These are phyloP conservation scores for Incumbomyces lentus DNA, from an alignment of 2,329 filamentous ascomycete species.

Conservation along the genomic window DNA sequence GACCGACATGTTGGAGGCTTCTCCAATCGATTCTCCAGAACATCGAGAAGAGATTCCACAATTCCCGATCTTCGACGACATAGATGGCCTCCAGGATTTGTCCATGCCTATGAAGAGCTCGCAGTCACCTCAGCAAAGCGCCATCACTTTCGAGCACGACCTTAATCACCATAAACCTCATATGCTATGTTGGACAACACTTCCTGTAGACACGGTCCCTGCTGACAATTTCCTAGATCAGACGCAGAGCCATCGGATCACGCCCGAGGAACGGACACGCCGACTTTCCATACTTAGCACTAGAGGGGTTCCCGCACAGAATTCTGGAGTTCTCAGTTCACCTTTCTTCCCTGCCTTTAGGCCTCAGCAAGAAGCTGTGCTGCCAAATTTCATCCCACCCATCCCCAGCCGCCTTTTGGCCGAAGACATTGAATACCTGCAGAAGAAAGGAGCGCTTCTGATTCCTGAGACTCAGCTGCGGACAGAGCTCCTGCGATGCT, in stretches of 20 bases:
- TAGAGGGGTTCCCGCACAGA: slow-evolving; percentile 2
- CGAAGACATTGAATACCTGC: slow-evolving; percentile 75
- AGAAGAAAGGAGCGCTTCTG: slow-evolving; percentile 71
- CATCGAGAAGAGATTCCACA: slow-evolving; percentile 15
- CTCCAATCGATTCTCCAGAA: slow-evolving; percentile 16
- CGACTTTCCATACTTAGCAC: slow-evolving; percentile 29
- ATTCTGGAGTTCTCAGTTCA: slow-evolving; percentile 21
- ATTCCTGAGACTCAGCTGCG: slow-evolving; percentile 62
- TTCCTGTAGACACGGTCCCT: not conserved
- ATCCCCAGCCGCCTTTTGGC: slow-evolving; percentile 64
- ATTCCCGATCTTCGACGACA: slow-evolving; percentile 23
- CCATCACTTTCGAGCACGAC: slow-evolving; percentile 31
- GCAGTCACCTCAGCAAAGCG: slow-evolving; percentile 19
- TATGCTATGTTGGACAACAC: slow-evolving; percentile 46
- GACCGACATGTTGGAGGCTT: slow-evolving; percentile 13
- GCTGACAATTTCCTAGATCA: slow-evolving; percentile 32
- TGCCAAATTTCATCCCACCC: slow-evolving; percentile 65
- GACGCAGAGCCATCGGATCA: slow-evolving; percentile 35
- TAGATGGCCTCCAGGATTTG: slow-evolving; percentile 18
- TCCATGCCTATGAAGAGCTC: not conserved
- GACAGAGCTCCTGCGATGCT: slow-evolving; percentile 70
- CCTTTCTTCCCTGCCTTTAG: slow-evolving; percentile 38
- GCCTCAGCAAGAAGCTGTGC: slow-evolving; percentile 36
- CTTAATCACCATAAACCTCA: slow-evolving; percentile 49
- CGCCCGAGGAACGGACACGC: slow-evolving; percentile 35